Evolutionary conservation across 2,329 filamentous ascomycete genomes (phyloP).

Genomic region (Stylonectria norvegica): DNA sequence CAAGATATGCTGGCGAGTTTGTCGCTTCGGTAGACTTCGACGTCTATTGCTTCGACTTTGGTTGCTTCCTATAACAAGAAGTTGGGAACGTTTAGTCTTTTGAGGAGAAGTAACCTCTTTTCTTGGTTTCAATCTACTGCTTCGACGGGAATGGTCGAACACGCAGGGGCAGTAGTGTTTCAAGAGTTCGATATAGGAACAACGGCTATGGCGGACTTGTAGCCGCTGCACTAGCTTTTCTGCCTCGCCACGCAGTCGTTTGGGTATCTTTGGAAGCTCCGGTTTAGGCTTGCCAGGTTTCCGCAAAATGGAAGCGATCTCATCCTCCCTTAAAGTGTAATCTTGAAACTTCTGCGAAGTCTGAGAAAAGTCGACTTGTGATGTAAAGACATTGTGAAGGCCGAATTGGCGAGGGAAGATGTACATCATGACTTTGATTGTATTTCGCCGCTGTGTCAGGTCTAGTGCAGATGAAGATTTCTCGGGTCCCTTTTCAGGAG

Average conservation of each 20-base stretch:
- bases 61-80: background rate
- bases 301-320: slow-evolving; percentile 52
- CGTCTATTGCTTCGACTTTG: no score
- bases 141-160: slow-evolving; percentile 22
- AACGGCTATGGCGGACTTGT: slow-evolving; percentile 67
- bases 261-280: slow-evolving; percentile 48
- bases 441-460: slow-evolving; percentile 42
- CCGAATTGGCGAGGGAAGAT: slow-evolving; percentile 90
- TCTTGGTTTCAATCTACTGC: slow-evolving; percentile 5
- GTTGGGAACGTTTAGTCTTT: slow-evolving; percentile 6
- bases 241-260: slow-evolving; percentile 62
- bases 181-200: slow-evolving; percentile 76
- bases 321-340: slow-evolving; percentile 80
- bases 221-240: slow-evolving; percentile 62
- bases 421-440: slow-evolving; percentile 78
- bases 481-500: slow-evolving; percentile 16
- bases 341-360: slow-evolving; percentile 76
- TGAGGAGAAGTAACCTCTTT: slow-evolving; percentile 4
- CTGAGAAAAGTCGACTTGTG: slow-evolving; percentile 58
- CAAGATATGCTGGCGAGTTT: slow-evolving; percentile 3
- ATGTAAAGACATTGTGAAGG: slow-evolving; percentile 89
- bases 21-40: slow-evolving; percentile 5
- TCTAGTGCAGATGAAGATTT: no score
- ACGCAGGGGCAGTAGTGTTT: slow-evolving; percentile 71
- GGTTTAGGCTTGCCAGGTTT: slow-evolving; percentile 11